These are phyloP conservation scores for Zymoseptoria tritici DNA, from an alignment of 2,329 filamentous ascomycete species.

Conservation along the genomic window DNA sequence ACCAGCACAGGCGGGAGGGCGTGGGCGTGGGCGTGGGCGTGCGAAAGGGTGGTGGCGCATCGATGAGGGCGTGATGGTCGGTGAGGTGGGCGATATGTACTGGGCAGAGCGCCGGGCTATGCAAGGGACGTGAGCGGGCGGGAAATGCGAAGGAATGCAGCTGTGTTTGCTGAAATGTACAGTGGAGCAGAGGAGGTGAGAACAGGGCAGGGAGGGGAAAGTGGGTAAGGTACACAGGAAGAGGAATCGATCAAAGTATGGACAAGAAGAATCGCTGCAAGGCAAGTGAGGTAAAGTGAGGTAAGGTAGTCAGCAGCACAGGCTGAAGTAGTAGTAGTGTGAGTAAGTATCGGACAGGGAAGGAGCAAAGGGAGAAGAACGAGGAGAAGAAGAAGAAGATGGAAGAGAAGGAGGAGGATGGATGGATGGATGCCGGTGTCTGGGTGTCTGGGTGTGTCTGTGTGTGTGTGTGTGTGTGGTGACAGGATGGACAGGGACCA, in stretches of 20 bases:
- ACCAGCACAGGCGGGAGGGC: conserved; percentile 6
- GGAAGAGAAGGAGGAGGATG: no score
- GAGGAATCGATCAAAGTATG: neutral
- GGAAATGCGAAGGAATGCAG: conserved; percentile 14
- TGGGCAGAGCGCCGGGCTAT: conserved; percentile 5
- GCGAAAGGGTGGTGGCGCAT: conserved; percentile 7
- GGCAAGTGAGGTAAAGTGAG: neutral
- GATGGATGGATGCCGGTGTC: no score
- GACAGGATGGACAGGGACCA: no score
- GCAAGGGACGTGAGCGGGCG: conserved; percentile 8
- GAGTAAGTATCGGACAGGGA: neutral
- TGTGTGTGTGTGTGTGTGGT: no score
- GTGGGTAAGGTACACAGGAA: neutral
- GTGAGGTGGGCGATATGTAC: conserved; percentile 9
- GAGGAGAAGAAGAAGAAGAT: no score
- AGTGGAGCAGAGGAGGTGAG: neutral
- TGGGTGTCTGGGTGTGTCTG: no score
- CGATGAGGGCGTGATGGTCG: conserved; percentile 5
- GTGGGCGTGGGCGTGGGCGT: conserved; percentile 1
- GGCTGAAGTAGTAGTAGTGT: neutral
- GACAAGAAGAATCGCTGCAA: neutral
- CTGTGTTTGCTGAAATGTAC: conserved; percentile 6
- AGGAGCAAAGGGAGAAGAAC: no score
- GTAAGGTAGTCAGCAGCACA: neutral
- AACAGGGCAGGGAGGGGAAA: neutral